Evolutionary conservation across 2,329 filamentous ascomycete species (phyloP), one percentile per base, ranked within the genome.

Genomic region (Clonostachys chloroleuca): DNA sequence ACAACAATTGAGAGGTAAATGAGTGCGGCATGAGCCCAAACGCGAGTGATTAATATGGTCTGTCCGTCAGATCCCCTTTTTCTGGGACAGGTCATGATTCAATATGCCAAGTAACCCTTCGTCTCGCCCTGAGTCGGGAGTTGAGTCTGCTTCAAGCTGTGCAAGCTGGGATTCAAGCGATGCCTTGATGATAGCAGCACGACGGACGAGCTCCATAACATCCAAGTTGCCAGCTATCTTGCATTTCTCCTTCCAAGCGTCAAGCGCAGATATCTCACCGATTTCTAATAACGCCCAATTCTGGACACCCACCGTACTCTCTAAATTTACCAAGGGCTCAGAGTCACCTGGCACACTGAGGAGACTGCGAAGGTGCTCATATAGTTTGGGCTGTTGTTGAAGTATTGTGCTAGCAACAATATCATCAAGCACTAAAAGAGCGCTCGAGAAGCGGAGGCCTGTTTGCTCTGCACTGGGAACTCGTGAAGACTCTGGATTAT

Each of bases 391-490:
- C 36, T 18, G 14, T n/a, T 39, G 14, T n/a, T 18, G 14, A 6
- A 39, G 36, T 18, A 18, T n/a, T n/a, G 17, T 18, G 17, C 36
- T 39, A 14, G 36, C 14, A 18, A 39, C 17, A 5, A 39, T n/a
- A n/a, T 56, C 54, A 1, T 42, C 46, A 6, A 40, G 65, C 5
- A 72, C 45, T 0, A 73, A 54, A 8, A 57, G 53, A 2, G 58
- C 63, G 7, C 57, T 57, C 36, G 57, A 69, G 44, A 66, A 73
- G 44, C 58, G 59, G 40, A 65, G 64, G 17, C 56, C 63, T 2
- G 64, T 57, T 43, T 73, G 64, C 40, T 66, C 64, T 9, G 57
- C 52, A 42, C 58, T 65, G 57, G 24, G 24, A 30, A 30, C 24
- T 30, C 9, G 24, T 30, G 24, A 30, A 30, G 24, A 3, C 24